Conservation (phyloP, 208 protist genomes). For the Leishmania lainsoni region DNA sequence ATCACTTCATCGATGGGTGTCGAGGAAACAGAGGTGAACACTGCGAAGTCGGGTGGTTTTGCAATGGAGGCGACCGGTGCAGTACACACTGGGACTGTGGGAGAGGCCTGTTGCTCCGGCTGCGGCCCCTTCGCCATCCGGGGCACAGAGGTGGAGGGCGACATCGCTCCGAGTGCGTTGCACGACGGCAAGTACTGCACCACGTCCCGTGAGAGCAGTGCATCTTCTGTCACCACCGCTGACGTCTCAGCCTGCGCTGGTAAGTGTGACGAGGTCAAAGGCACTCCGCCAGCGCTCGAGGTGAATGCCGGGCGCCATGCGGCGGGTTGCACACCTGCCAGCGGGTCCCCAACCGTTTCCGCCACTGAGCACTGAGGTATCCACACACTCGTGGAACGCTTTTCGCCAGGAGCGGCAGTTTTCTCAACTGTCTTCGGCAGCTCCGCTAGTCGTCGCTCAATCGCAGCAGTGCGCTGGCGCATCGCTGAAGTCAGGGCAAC, state of each 20-base stretch:
- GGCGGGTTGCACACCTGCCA: neutral
- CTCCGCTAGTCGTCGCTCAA: slow-evolving; percentile 58
- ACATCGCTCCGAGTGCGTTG: too few species aligned
- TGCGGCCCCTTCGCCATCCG: neutral
- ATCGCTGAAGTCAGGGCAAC: slow-evolving; percentile 54
- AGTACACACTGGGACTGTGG: neutral
- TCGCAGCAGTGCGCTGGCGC: slow-evolving; percentile 54
- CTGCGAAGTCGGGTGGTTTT: neutral
- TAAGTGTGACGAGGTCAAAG: neutral
- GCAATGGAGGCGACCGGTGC: neutral
- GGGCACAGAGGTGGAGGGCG: neutral
- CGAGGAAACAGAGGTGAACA: slow-evolving; percentile 21
- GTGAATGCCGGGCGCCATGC: neutral
- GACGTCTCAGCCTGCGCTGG: neutral
- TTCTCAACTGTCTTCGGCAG: slow-evolving; percentile 10
- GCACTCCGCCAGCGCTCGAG: neutral
- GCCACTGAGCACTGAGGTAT: slow-evolving; percentile 1
- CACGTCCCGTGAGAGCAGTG: neutral
- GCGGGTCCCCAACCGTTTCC: neutral
- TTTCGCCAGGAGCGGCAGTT: neutral
- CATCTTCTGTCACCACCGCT: neutral
- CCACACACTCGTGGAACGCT: slow-evolving; percentile 10
- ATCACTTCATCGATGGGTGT: neutral
- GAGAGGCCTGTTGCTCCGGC: neutral
- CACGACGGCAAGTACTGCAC: neutral